Evolutionary conservation across 345 rosid genomes (phyloP), one percentile per base, ranked within the genome.

Genomic region (Lepidium didymum): DNA sequence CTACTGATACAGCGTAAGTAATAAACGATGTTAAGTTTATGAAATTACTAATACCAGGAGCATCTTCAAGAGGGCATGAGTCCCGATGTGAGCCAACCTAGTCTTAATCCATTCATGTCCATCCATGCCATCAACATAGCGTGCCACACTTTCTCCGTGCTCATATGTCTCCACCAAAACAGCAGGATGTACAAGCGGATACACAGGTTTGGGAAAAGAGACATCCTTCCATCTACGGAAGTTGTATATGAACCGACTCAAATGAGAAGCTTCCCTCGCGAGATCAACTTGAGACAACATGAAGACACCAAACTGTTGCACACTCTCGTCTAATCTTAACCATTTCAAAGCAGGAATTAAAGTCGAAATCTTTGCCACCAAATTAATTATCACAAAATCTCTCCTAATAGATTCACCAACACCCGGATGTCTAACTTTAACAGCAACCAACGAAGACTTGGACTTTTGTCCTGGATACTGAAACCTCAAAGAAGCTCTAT

Each of bases 271-370:
- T 80, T 95, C 99, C 79, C 99, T 85, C 2, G 99, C 96, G 65
- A 95, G 96, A 80, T 95, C 99, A 68, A 95, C 99, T 82, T 95
- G 99, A 68, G 96, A 91, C 90, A 95, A 70, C 99, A 95, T 95
- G 79, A 87, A 95, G 69, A 95, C 97, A 46, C 90, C 92, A 76
- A 95, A 95, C 75, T 95, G 99, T 75, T 91, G 97, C 35, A 89
- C 87, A 69, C 97, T 91, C 77, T 95, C 99, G 64, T 95, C 99
- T 70, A 95, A 65, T 76, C 97, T 86, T 79, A 91, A 82, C 97
- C 99, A 91, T 34, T 84, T 91, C 73, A 95, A 75, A 44, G 96
- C 73, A 14, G 99, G 97, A 54, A 95, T 71, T 53, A 85, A 75
- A 25, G 73, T 84, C 4, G 96, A 91, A 51, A 82, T 60, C 81